Conservation (phyloP, 306 rosid species). For the Rosa rugosa region DNA sequence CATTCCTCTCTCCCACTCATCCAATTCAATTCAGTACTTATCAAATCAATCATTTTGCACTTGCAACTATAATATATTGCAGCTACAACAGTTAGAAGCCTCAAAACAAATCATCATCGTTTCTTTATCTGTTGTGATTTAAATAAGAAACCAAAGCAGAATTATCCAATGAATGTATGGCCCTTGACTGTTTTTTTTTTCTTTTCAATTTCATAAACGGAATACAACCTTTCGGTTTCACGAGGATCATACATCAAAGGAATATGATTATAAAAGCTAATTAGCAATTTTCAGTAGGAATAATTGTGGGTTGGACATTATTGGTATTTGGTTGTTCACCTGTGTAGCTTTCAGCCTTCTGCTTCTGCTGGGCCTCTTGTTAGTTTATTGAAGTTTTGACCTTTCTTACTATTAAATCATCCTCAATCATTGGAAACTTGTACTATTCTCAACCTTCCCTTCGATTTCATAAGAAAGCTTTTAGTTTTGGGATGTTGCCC, state of each 20-base stretch:
- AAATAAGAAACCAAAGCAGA: not conserved
- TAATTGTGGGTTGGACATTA: constrained; percentile 24
- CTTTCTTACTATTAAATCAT: constrained; percentile 18
- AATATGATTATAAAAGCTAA: not conserved
- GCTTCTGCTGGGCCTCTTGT: constrained; percentile 17
- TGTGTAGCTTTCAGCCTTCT: constrained; percentile 16
- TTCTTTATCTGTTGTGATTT: not conserved
- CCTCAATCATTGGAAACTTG: constrained; percentile 39
- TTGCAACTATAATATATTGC: constrained; percentile 13
- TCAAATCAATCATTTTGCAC: constrained; percentile 45
- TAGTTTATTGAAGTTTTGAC: constrained; percentile 15
- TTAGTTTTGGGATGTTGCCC: constrained; percentile 11
- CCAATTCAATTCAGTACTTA: constrained; percentile 24
- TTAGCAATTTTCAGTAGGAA: not conserved
- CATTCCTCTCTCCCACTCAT: constrained; percentile 40
- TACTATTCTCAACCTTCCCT: constrained; percentile 31
- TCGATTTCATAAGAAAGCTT: constrained; percentile 13
- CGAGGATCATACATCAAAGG: not conserved
- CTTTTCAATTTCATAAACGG: not conserved
- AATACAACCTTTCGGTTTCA: not conserved
- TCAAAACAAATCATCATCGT: not conserved
- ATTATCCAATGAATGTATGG: not conserved
- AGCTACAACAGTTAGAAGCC: not conserved
- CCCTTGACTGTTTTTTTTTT: not conserved
- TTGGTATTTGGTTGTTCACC: constrained; percentile 25